Base-by-base conservation (phyloP, 257 asterid species). In the Penstemon davidsonii region DNA sequence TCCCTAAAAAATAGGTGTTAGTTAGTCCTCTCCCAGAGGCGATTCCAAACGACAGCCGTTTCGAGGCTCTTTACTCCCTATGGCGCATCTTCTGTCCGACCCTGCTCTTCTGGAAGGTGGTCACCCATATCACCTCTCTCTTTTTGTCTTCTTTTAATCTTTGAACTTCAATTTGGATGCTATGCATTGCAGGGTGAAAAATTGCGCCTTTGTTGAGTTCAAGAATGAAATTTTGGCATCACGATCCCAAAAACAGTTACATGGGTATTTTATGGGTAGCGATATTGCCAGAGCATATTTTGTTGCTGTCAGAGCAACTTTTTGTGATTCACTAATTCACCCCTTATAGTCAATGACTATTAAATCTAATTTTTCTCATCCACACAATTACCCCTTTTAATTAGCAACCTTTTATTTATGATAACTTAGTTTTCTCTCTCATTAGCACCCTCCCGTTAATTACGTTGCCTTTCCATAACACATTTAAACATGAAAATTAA, bases 1-100 rank as follows among this genome's bases (percentile, higher is more conserved):
- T 15, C 18, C 18, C 18, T 15, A 15, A 15, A 15, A 15, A 15
- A 15, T 15, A 15, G 18, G 18, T 90, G 53, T 66, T 90, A 82
- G 86, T 90, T 68, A 87, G 94, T 37, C 97, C 88, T 83, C 96
- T 90, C 53, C 97, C 97, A 0, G 97, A 90, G 68, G 91, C 88
- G 39, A 86, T 90, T 65, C 86, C 96, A 3, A 75, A 66, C 2
- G 94, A 84, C 19, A n/a, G 83, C 87, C 44, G 77, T 90, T 43
- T 74, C 81, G 25, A 79, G 92, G 60, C 82, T 90, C 71, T 83
- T 90, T 76, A 82, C 97, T 60, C 85, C 86, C 72, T 90, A 86
- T 54, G 94, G 94, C 39, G 94, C 97, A 66, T 75, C 86, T 67
- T 77, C 90, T 12, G 88, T 90, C 44, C 92, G 96, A 37, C 86